phyloP scores from a whole-genome alignment of 495 filamentous ascomycete genomes.

The Hypoxylon intermedium region DNA sequence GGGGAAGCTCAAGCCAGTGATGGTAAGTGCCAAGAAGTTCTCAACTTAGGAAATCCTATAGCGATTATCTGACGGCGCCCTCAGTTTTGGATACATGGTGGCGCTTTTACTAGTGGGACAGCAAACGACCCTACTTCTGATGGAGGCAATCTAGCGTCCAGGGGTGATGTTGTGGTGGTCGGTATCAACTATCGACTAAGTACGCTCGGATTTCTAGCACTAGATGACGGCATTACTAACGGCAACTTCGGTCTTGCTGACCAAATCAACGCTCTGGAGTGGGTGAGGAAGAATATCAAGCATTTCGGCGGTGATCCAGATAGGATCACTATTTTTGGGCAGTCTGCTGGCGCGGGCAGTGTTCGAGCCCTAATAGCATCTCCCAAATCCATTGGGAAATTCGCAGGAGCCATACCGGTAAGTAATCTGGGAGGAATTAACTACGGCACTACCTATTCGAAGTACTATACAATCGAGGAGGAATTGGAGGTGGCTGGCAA shows the following conservation, averaged over 20 bases:
- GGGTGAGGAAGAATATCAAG: constrained; percentile 66
- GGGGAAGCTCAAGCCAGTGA: no score
- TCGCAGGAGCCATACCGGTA: constrained; percentile 56
- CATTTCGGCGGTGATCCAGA: constrained; percentile 68
- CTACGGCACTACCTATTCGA: constrained; percentile 53
- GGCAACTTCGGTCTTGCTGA: constrained; percentile 64
- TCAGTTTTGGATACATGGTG: constrained; percentile 59
- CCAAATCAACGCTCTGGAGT: constrained; percentile 67
- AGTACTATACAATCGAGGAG: constrained; percentile 57
- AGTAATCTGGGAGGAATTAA: constrained; percentile 58
- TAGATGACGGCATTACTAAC: constrained; percentile 55
- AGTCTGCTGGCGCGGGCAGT: constrained; percentile 61
- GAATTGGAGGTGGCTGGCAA: constrained; percentile 47
- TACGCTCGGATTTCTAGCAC: constrained; percentile 65
- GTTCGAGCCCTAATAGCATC: constrained; percentile 62
- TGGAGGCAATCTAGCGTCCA: constrained; percentile 54
- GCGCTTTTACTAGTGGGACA: constrained; percentile 50
- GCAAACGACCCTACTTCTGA: constrained; percentile 55
- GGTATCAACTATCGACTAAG: constrained; percentile 70
- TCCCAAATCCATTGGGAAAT: constrained; percentile 58
- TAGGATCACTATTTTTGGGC: constrained; percentile 65
- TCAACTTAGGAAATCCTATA: constrained; percentile 15
- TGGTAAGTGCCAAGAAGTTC: no score
- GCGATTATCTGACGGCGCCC: no score
- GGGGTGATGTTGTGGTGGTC: constrained; percentile 65